Evolutionary conservation across 176 grass and related monocot species (phyloP).

Genomic region (Rhynchospora pubera): DNA sequence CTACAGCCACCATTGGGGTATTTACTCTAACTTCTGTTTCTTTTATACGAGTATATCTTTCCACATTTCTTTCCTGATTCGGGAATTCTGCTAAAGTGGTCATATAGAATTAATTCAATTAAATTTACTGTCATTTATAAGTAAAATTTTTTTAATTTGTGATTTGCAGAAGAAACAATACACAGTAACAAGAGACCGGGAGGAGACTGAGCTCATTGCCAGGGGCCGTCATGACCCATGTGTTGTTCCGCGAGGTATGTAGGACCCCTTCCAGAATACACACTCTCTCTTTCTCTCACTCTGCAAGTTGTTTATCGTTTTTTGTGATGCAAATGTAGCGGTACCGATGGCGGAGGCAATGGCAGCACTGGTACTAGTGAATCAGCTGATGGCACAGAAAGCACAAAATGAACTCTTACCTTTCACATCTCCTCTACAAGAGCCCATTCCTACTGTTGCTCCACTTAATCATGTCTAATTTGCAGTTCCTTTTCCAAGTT

Average conservation of each 20-base stretch:
- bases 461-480: slow-evolving; percentile 4
- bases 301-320: slow-evolving; percentile 27
- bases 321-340: slow-evolving; percentile 37
- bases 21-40: slow-evolving; percentile 24
- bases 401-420: slow-evolving; percentile 84
- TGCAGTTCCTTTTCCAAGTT: background rate
- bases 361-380: slow-evolving; percentile 76
- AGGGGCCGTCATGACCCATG: slow-evolving; percentile 90
- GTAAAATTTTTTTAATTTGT: background rate
- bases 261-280: background rate
- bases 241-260: slow-evolving; percentile 84
- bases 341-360: slow-evolving; percentile 93
- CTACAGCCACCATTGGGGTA: slow-evolving; percentile 90
- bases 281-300: slow-evolving; percentile 1
- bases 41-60: background rate
- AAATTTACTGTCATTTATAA: background rate
- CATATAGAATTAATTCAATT: background rate
- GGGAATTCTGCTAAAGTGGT: background rate
- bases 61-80: background rate
- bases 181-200: slow-evolving; percentile 74
- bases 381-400: slow-evolving; percentile 86
- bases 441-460: slow-evolving; percentile 20
- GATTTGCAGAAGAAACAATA: slow-evolving; percentile 76
- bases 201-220: slow-evolving; percentile 74
- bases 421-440: slow-evolving; percentile 54